Conservation (phyloP, 2,329 filamentous ascomycete species). For the Colletotrichum coccodes region DNA sequence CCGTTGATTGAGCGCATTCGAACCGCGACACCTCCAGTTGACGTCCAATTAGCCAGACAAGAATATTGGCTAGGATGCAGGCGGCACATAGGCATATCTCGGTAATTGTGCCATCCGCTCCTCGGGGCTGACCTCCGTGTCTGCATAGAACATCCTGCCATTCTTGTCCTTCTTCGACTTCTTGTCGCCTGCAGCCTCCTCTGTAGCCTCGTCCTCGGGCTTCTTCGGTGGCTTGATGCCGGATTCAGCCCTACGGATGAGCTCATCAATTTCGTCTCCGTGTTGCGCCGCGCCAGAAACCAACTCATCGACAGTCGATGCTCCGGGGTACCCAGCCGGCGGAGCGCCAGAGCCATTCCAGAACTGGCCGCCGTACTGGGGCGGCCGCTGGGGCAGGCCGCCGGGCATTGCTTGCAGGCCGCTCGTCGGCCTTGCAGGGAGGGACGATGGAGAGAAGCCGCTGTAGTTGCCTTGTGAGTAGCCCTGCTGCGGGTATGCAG, state of each 20-base stretch:
- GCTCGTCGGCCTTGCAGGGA: conserved; percentile 58
- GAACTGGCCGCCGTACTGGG: conserved; percentile 46
- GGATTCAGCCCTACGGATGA: conserved; percentile 73
- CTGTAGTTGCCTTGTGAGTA: conserved; percentile 23
- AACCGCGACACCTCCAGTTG: background rate
- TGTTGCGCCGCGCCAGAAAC: conserved; percentile 53
- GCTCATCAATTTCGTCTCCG: conserved; percentile 72
- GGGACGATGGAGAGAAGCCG: conserved; percentile 50
- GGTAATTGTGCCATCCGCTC: conserved; percentile 86
- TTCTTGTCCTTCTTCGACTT: conserved; percentile 76
- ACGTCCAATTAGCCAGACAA: background rate
- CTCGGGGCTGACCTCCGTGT: conserved; percentile 83
- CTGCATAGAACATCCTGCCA: conserved; percentile 81
- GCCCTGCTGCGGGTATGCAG: conserved; percentile 29
- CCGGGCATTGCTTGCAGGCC: conserved; percentile 49
- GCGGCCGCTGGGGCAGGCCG: conserved; percentile 58
- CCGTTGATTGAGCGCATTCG: background rate
- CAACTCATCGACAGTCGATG: conserved; percentile 39
- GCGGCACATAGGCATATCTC: conserved; percentile 75
- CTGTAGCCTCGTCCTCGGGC: conserved; percentile 50
- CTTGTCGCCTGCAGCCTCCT: conserved; percentile 62
- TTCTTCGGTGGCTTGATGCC: conserved; percentile 63
- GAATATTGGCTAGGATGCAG: conserved; percentile 11
- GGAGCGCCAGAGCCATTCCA: conserved; percentile 39
- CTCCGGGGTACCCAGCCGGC: conserved; percentile 48